These are phyloP conservation scores for Eutrema yunnanense DNA, from an alignment of 345 rosid species.

Conservation along the genomic window DNA sequence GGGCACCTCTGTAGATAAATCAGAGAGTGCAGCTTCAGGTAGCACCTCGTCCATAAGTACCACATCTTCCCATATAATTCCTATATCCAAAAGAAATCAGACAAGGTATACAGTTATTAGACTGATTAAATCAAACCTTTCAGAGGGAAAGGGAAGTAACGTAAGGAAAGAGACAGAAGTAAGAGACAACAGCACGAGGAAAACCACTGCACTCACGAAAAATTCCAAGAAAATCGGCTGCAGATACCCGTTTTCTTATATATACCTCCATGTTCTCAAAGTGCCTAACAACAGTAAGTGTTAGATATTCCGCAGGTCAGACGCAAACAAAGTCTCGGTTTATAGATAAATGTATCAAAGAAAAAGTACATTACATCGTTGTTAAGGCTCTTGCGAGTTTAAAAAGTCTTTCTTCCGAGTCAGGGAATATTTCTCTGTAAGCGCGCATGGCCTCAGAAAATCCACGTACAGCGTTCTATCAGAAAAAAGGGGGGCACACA, in stretches of 20 bases:
- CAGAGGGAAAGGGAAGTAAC: background rate
- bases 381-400: slow-evolving; percentile 68
- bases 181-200: slow-evolving; percentile 4
- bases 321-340: slow-evolving; percentile 5
- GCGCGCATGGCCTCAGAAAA: slow-evolving; percentile 91
- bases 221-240: slow-evolving; percentile 48
- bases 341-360: slow-evolving; percentile 1
- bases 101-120: slow-evolving; percentile 8
- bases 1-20: slow-evolving; percentile 62
- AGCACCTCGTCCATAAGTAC: slow-evolving; percentile 79
- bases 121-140: background rate
- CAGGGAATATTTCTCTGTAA: slow-evolving; percentile 89
- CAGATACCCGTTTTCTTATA: slow-evolving; percentile 51
- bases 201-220: slow-evolving; percentile 51
- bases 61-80: slow-evolving; percentile 83
- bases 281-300: slow-evolving; percentile 46
- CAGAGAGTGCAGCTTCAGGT: slow-evolving; percentile 71
- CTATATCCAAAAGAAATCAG: slow-evolving; percentile 37
- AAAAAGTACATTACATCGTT: slow-evolving; percentile 43
- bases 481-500: background rate
- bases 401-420: slow-evolving; percentile 77
- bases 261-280: slow-evolving; percentile 57
- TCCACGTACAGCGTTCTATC: slow-evolving; percentile 70
- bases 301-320: slow-evolving; percentile 5
- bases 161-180: background rate